These are phyloP conservation scores for Brassica hybrid DNA, from an alignment of 441 rosid species.

Conservation along the genomic window DNA sequence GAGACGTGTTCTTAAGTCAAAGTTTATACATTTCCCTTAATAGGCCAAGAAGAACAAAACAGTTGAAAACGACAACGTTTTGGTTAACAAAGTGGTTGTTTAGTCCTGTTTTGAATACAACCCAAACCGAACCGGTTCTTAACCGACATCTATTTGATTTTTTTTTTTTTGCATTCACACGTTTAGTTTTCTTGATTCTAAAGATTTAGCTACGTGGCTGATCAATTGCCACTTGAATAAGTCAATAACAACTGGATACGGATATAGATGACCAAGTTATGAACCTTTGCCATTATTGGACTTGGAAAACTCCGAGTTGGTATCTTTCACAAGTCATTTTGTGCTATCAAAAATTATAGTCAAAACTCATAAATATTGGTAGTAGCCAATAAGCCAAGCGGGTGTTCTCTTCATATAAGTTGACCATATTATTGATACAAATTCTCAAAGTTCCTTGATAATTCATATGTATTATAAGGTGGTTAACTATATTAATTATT, in stretches of 20 bases:
- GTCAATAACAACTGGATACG: constrained; percentile 18
- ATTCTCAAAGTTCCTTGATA: constrained; percentile 2
- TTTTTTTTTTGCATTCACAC: not conserved
- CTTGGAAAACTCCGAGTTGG: not conserved
- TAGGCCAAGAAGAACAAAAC: not conserved
- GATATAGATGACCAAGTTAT: constrained; percentile 8
- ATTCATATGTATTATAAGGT: not conserved
- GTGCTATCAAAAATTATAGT: not conserved
- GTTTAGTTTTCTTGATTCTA: not conserved
- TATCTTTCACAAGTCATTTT: not conserved
- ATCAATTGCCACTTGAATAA: constrained; percentile 11
- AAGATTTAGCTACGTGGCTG: constrained; percentile 22
- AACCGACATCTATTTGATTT: not conserved
- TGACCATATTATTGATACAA: not conserved
- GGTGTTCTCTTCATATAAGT: not conserved
- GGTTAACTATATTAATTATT: not conserved
- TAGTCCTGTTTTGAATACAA: not conserved
- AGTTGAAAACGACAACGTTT: constrained; percentile 20
- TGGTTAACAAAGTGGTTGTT: not conserved
- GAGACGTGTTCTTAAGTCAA: constrained; percentile 27
- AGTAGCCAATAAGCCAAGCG: not conserved
- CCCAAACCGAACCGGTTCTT: constrained; percentile 18
- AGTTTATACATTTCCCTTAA: constrained; percentile 14
- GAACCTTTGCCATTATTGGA: not conserved
- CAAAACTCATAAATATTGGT: not conserved